A percentile compares a stretch with the other conserved stretches of the same genome.
phyloP scores from a whole-genome alignment of 805 yeast genomes.

The Barnettozyma siamensis region DNA sequence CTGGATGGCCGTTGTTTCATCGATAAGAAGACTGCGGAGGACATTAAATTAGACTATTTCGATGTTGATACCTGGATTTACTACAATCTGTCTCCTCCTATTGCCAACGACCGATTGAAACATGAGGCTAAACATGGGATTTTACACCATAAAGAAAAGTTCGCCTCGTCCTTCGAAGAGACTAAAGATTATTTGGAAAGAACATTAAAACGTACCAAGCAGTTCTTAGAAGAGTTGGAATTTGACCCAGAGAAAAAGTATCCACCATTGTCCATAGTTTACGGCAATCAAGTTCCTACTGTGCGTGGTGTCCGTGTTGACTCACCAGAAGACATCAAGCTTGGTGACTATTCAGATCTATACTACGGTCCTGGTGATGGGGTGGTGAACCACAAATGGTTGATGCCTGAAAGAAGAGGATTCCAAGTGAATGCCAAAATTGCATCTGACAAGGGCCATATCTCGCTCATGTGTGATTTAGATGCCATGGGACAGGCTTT shows the following conservation, averaged over 20 bases:
- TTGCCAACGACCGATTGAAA: constrained; percentile 31
- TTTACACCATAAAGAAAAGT: constrained; percentile 12
- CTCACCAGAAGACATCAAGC: constrained; percentile 53
- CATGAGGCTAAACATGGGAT: constrained; percentile 9
- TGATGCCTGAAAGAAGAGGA: constrained; percentile 72
- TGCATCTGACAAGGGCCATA: constrained; percentile 67
- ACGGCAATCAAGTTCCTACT: constrained; percentile 79
- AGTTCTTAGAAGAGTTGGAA: constrained; percentile 50
- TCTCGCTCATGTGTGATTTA: constrained; percentile 69
- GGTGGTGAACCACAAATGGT: constrained; percentile 76
- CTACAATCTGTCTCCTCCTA: constrained; percentile 71
- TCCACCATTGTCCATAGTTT: constrained; percentile 82
- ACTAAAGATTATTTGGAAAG: constrained; percentile 59
- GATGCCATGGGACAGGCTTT: constrained; percentile 69
- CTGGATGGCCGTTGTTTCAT: constrained; percentile 67
- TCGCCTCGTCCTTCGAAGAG: constrained; percentile 37
- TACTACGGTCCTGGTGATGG: constrained; percentile 93
- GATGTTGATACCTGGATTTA: constrained; percentile 78
- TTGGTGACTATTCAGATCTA: constrained; percentile 71
- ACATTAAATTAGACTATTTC: constrained; percentile 66
- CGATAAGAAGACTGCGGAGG: constrained; percentile 51
- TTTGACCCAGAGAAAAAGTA: constrained; percentile 48
- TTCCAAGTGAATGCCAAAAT: constrained; percentile 69
- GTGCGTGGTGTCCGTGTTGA: constrained; percentile 73
- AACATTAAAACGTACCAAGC: constrained; percentile 54